Base-by-base conservation (phyloP, 495 filamentous ascomycete genomes). In the Penicillium parvum region DNA sequence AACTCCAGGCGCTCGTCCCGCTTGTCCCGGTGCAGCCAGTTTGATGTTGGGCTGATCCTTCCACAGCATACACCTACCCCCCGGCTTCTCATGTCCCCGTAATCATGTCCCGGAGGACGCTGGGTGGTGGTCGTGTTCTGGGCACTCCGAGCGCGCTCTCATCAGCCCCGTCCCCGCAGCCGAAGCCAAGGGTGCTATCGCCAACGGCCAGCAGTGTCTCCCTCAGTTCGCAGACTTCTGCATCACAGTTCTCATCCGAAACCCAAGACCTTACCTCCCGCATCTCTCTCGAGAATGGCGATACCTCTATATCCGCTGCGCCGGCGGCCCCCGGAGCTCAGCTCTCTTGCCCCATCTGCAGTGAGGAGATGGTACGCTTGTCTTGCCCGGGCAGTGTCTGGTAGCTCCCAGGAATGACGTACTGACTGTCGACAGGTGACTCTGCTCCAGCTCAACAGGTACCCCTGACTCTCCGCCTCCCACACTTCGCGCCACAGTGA, bases 331-430 rank as follows among this genome's bases (percentile, higher is more conserved):
- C 78, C 43, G 78, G 74, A 46, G 73, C 75, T 49, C 75, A 78
- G 68, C 77, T 98, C 32, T 79, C 86, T 18, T 98, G 92, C 62
- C 92, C 92, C 30, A 97, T 98, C 45, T 98, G 92, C 65, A 86
- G 83, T 53, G 92, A 97, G 65, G 89, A 96, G 64, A 98, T 98
- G 92, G 88, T 84, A 69, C 40, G 59, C 39, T 27, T 44, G 6
- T 5, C 15, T 30, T 41, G 23, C 33, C 25, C 22, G 18, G 6
- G 27, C 6, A 34, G 14, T n/a, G 4, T 30, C 23, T 42, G 16
- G 10, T 4, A 11, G 4, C 12, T 19, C 25, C 19, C 15, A 10
- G n/a, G 9, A 10, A 65, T 29, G 9, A 36, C 27, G 32, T 32
- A 14, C 50, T 57, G 14, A 55, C 37, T 26, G 19, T 7, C 44